Evolutionary conservation across 2,329 filamentous ascomycete genomes (phyloP).

Genomic region (Talaromyces rugulosus): DNA sequence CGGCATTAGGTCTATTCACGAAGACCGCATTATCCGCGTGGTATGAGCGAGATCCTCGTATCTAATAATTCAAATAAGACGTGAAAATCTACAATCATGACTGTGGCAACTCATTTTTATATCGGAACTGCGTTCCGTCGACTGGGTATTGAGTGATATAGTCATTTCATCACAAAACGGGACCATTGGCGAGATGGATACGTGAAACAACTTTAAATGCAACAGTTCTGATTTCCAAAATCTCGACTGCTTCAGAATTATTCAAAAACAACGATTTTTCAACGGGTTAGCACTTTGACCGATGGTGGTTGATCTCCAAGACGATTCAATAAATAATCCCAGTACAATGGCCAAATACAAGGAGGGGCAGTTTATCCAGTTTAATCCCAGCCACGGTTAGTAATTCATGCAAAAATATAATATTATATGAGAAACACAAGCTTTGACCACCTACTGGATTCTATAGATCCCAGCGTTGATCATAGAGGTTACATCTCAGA

Average conservation of each 20-base stretch:
- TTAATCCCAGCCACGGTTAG: background rate
- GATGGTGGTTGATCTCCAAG: background rate
- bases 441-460: background rate
- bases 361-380: background rate
- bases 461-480: constrained; percentile 10
- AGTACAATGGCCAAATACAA: background rate
- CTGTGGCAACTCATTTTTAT: background rate
- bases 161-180: constrained; percentile 6
- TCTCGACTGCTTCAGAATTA: background rate
- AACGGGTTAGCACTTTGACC: background rate
- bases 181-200: background rate
- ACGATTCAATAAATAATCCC: background rate
- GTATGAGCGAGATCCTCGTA: background rate
- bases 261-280: background rate
- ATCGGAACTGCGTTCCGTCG: constrained; percentile 2
- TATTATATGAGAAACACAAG: background rate
- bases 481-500: constrained; percentile 10
- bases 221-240: background rate
- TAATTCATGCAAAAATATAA: background rate
- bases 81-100: background rate
- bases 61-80: background rate
- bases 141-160: constrained; percentile 2
- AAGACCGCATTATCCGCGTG: background rate
- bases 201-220: background rate
- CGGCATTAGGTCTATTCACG: background rate